These are phyloP conservation scores for Perkinsus olseni DNA, from an alignment of 169 alveolate genomes.

Conservation along the genomic window DNA sequence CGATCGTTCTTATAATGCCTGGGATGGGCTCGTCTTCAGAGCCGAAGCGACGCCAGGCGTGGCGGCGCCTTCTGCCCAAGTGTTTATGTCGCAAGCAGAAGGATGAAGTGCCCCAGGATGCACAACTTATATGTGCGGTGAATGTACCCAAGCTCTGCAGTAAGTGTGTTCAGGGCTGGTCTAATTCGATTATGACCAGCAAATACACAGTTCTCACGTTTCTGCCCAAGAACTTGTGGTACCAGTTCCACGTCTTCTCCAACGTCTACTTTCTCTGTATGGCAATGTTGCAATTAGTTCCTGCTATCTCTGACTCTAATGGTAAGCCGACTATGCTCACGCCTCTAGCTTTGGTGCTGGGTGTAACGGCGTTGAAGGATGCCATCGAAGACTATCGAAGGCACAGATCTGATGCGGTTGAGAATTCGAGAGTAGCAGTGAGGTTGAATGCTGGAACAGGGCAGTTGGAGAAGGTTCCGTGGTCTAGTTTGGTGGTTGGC, in stretches of 20 bases:
- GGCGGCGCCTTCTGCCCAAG: neutral
- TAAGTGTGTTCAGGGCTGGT: slow-evolving; percentile 15
- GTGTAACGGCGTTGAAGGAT: slow-evolving; percentile 82
- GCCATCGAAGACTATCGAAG: slow-evolving; percentile 81
- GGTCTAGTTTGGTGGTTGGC: neutral
- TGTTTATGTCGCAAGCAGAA: neutral
- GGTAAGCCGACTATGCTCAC: slow-evolving; percentile 79
- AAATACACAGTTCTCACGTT: slow-evolving; percentile 30
- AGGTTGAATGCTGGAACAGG: neutral
- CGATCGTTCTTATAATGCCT: neutral
- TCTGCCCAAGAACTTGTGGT: slow-evolving; percentile 29
- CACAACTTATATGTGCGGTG: neutral
- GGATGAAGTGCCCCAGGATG: neutral
- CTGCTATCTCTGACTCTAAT: slow-evolving; percentile 52
- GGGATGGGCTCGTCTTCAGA: neutral
- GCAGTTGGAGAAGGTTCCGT: neutral
- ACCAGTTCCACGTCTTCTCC: slow-evolving; percentile 28
- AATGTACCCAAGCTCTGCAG: neutral
- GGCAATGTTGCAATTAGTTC: slow-evolving; percentile 38
- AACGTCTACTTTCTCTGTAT: slow-evolving; percentile 33
- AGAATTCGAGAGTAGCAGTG: slow-evolving; percentile 15
- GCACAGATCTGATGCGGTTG: slow-evolving; percentile 74
- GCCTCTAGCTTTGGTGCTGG: slow-evolving; percentile 81
- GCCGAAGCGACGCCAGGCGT: neutral
- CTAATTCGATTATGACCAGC: slow-evolving; percentile 27